Percentiles rank a stretch among this genome's conserved stretches.
These are phyloP conservation scores for Prunus campanulata DNA, from an alignment of 306 rosid species.

Conservation along the genomic window DNA sequence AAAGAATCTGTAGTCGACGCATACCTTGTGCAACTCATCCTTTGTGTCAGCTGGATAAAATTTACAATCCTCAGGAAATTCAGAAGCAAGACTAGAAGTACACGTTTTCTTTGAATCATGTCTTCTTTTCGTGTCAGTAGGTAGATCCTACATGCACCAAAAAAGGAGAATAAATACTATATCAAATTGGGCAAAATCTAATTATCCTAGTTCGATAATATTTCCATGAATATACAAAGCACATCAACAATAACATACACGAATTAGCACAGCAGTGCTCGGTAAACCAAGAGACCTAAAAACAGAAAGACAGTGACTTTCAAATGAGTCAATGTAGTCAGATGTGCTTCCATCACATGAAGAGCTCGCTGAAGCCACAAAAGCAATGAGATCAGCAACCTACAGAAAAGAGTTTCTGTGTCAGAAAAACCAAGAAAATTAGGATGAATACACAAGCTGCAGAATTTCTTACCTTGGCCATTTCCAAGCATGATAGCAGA, in stretches of 20 bases:
- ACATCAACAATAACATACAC: slow-evolving; percentile 54
- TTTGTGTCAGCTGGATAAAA: slow-evolving; percentile 80
- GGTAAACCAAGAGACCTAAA: slow-evolving; percentile 92
- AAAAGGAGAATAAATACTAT: background rate
- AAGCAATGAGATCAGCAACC: slow-evolving; percentile 93
- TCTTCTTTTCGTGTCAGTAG: slow-evolving; percentile 62
- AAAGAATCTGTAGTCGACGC: background rate
- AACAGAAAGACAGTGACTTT: slow-evolving; percentile 86
- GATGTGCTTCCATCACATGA: slow-evolving; percentile 50
- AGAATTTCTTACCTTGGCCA: slow-evolving; percentile 74
- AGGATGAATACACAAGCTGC: background rate
- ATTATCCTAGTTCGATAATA: background rate
- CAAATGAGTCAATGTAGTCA: slow-evolving; percentile 76
- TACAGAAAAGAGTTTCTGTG: slow-evolving; percentile 24
- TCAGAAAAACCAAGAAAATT: slow-evolving; percentile 11
- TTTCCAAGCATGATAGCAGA: slow-evolving; percentile 73
- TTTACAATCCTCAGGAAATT: slow-evolving; percentile 91
- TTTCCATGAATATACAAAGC: slow-evolving; percentile 3
- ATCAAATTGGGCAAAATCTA: slow-evolving; percentile 6
- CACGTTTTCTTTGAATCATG: slow-evolving; percentile 74
- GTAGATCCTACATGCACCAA: slow-evolving; percentile 61
- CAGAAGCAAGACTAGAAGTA: slow-evolving; percentile 60
- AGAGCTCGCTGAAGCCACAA: slow-evolving; percentile 68
- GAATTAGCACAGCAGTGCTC: slow-evolving; percentile 76
- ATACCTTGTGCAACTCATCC: slow-evolving; percentile 92